Evolutionary conservation across 2,329 filamentous ascomycete species (phyloP), one percentile per base, ranked within the genome.

Genomic region (Bipolaris sorokiniana): DNA sequence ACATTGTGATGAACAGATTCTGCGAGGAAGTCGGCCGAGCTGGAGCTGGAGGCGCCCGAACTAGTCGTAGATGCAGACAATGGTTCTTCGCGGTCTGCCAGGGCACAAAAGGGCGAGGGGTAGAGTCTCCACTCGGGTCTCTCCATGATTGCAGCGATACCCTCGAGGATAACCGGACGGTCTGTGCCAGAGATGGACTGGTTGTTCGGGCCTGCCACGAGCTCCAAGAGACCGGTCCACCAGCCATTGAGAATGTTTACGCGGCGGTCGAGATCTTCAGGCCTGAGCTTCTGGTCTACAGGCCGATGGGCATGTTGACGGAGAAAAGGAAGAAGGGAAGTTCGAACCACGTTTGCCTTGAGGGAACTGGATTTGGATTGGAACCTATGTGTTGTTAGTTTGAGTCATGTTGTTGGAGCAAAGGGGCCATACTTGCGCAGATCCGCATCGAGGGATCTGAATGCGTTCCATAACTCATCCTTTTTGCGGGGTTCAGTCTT

Each of bases 1-100:
- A 97, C 88, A 68, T 96, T 97, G 76, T 96, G 92, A 70, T 92
- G 88, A 10, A 93, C 90, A 4, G 92, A 95, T 70, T 88, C 82
- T 51, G 89, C 82, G 54, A 91, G 79, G 44, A 91, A 92, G 56
- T 89, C 88, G 11, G 86, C 85, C 1, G 86, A 82, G 7, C 78
- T 81, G 2, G 86, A 82, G 7, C 78, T 81, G 11, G 86, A 80
- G 10, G 85, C 83, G 18, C 22, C 31, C 0, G 90, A 90, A 16
- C 82, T 83, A 13, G 82, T 83, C 18, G 81, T 79, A 13, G 77
- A 76, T 16, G 79, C 78, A 13, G 80, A 75, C 2, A 74, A 68
- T 37, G 77, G 76, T 47, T 80, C 75, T 31, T 75, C 81, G 45
- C 86, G 85, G 40, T 88, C 84, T 11, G 77, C 79, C 26, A 90